A percentile compares a stretch with the other conserved stretches of the same genome.
These are phyloP conservation scores for Ceratorhiza oryzae-sativae DNA, from an alignment of 1,284 basidiomycete genomes.

Conservation along the genomic window DNA sequence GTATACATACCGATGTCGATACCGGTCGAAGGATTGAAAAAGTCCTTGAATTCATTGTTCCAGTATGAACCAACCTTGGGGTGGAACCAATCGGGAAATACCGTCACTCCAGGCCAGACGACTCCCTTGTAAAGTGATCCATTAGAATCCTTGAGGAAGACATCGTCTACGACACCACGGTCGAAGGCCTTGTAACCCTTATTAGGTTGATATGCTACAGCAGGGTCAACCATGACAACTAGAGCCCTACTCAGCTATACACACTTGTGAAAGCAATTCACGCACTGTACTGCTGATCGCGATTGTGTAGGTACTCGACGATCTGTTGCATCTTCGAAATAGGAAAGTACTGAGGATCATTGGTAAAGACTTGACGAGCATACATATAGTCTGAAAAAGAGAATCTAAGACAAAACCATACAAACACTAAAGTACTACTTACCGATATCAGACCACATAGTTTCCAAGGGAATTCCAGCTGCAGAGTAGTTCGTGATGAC, in stretches of 20 bases:
- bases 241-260: background rate
- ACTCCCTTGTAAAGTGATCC: slow-evolving; percentile 66
- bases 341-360: slow-evolving; percentile 73
- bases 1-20: slow-evolving; percentile 46
- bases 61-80: slow-evolving; percentile 62
- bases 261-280: slow-evolving; percentile 2
- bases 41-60: slow-evolving; percentile 65
- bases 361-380: slow-evolving; percentile 68
- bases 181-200: slow-evolving; percentile 63
- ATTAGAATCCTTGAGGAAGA: slow-evolving; percentile 70
- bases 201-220: slow-evolving; percentile 62
- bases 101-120: slow-evolving; percentile 76
- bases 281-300: slow-evolving; percentile 67
- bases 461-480: slow-evolving; percentile 63
- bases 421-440: background rate
- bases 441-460: slow-evolving; percentile 80
- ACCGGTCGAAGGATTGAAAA: slow-evolving; percentile 64
- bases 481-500: slow-evolving; percentile 67
- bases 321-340: slow-evolving; percentile 68
- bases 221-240: slow-evolving; percentile 81
- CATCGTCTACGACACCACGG: slow-evolving; percentile 61
- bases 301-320: slow-evolving; percentile 63
- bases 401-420: background rate
- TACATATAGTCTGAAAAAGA: slow-evolving; percentile 72
- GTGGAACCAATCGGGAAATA: slow-evolving; percentile 74